phyloP scores from a whole-genome alignment of 495 filamentous ascomycete genomes.

The Hyaloscypha bicolor region DNA sequence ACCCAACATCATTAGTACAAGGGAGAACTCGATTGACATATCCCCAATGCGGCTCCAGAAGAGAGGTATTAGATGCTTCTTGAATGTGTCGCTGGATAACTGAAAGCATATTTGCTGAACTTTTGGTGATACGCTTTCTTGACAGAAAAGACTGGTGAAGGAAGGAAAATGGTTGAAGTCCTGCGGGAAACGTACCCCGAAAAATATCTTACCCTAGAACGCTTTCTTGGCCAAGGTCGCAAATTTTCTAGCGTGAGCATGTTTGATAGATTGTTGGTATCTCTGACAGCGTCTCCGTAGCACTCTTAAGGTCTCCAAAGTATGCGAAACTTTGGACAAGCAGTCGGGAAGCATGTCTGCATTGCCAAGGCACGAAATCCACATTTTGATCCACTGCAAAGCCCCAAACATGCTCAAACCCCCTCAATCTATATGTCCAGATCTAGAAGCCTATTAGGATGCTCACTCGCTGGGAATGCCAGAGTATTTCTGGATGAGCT shows the following conservation, averaged over 20 bases:
- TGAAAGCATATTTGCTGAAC: background rate
- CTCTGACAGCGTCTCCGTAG: no score
- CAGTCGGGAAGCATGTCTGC: background rate
- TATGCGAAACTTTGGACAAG: no score
- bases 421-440: background rate
- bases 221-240: background rate
- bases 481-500: no score
- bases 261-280: slow-evolving; percentile 4
- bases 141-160: no score
- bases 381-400: no score
- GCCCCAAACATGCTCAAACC: slow-evolving; percentile 6
- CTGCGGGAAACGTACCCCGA: no score
- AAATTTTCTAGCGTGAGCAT: slow-evolving; percentile 10
- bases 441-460: background rate
- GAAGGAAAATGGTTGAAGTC: no score
- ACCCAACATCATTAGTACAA: slow-evolving; percentile 58
- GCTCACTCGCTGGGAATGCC: background rate
- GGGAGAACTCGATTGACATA: slow-evolving; percentile 59
- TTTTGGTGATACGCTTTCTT: background rate
- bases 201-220: no score
- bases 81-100: background rate
- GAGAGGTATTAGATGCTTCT: background rate
- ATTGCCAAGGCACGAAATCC: slow-evolving; percentile 1
- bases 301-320: no score
- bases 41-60: slow-evolving; percentile 56